These are phyloP conservation scores for Termitomyces bulborhizus DNA, from an alignment of 768 basidiomycete species.

Conservation along the genomic window DNA sequence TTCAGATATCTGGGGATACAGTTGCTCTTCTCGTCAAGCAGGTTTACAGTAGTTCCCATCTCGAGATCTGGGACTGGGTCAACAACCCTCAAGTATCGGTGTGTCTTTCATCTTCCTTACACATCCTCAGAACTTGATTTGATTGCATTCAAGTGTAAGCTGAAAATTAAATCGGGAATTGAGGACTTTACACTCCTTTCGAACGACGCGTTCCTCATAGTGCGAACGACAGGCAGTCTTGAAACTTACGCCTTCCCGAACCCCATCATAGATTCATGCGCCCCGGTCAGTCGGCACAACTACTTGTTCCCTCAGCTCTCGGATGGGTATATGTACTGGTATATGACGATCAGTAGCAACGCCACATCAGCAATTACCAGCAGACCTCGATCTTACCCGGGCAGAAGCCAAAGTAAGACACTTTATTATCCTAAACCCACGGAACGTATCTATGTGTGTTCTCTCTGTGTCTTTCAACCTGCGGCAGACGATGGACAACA, in stretches of 20 bases:
- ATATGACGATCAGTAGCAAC: slow-evolving; percentile 49
- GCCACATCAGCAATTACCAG: slow-evolving; percentile 33
- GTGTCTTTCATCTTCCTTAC: slow-evolving; percentile 12
- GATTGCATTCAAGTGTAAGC: slow-evolving; percentile 26
- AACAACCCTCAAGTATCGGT: slow-evolving; percentile 34
- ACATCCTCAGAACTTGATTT: background rate
- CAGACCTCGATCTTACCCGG: slow-evolving; percentile 19
- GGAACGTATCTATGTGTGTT: slow-evolving; percentile 47
- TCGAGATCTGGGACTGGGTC: slow-evolving; percentile 50
- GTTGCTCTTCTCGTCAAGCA: slow-evolving; percentile 47
- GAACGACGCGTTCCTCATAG: slow-evolving; percentile 38
- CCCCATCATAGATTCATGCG: slow-evolving; percentile 21
- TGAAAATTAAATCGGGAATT: slow-evolving; percentile 36
- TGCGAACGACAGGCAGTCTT: slow-evolving; percentile 38
- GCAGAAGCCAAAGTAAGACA: slow-evolving; percentile 18
- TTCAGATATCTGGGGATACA: slow-evolving; percentile 40
- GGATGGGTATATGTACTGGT: slow-evolving; percentile 43
- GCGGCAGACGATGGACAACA: slow-evolving; percentile 27
- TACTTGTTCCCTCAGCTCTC: slow-evolving; percentile 39
- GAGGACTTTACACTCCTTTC: slow-evolving; percentile 51
- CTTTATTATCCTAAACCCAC: slow-evolving; percentile 39
- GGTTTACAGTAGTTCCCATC: slow-evolving; percentile 34
- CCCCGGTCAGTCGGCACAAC: slow-evolving; percentile 28
- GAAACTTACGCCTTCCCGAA: slow-evolving; percentile 43
- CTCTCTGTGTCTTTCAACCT: slow-evolving; percentile 40